Evolutionary conservation across 1,284 basidiomycete species (phyloP), one percentile per base, ranked within the genome.

Genomic region (Cerrena zonata): DNA sequence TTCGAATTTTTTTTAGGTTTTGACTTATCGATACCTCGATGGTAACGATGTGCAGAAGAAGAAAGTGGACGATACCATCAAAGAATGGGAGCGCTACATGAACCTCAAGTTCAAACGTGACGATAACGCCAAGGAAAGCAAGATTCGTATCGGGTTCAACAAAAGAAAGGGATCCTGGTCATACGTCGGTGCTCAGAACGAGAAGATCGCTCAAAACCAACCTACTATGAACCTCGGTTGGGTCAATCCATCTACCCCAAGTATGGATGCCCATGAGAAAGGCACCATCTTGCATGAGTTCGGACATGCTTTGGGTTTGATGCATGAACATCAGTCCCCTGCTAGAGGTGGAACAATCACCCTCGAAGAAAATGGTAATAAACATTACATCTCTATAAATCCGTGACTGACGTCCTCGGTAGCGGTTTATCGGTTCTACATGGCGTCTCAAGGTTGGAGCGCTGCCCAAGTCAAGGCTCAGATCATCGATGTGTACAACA

Each of bases 271-370:
- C 22, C 27, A 45, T 4, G 45, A 49, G 37, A 40, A 24, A 38
- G 37, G 38, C 11, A 41, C 37, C 36, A 64, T 66, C 45, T 58
- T 67, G 2, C 65, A 67, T 48, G 63, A 69, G 50, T 64, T 67
- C 48, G 65, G 67, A 1, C 67, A 68, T 40, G 60, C 56, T 11
- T 59, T 69, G 19, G 67, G 67, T 2, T 42, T 67, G 41, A 48
- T 64, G 48, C 66, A 69, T 45, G 67, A 69, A 53, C 65, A 65
- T 45, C 65, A 66, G 50, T 61, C 62, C 24, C 61, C 61, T 30
- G 51, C 53, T n/a, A 54, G 60, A 4, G 55, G 52, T 23, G 54
- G 52, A 2, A 56, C 23, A 5, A 23, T 62, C 11, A 56, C 38
- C 12, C 53, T 65, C n/a, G 46, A 56, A 36, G 50, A 53, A 39